Evolutionary conservation across 164 flowering plant species (phyloP).

Genomic region (Akebia trifoliata): DNA sequence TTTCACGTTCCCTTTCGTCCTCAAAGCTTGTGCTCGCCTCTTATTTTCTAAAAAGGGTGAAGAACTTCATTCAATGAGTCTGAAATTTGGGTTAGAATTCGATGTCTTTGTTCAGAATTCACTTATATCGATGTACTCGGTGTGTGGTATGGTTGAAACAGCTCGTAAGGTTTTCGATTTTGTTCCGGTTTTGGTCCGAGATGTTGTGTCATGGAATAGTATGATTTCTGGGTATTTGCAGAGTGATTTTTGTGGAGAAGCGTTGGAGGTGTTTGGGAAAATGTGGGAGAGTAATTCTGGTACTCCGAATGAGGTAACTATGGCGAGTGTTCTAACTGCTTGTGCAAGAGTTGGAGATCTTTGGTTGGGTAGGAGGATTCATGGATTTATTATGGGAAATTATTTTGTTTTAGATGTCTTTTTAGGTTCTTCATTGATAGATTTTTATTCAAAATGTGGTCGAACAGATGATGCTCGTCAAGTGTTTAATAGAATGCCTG

Average conservation of each 20-base stretch:
- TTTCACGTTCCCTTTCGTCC: constrained; percentile 29
- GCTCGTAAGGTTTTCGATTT: constrained; percentile 23
- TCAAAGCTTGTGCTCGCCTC: constrained; percentile 23
- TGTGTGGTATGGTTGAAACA: constrained; percentile 14
- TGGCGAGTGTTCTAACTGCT: constrained; percentile 23
- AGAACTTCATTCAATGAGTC: constrained; percentile 19
- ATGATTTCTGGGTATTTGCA: constrained; percentile 30
- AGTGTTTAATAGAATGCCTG: constrained; percentile 22
- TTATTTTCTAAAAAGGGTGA: constrained; percentile 10
- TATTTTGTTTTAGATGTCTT: constrained; percentile 21
- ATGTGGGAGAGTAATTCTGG: constrained; percentile 11
- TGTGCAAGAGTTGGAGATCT: constrained; percentile 21
- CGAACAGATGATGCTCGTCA: constrained; percentile 15
- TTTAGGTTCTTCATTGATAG: constrained; percentile 24
- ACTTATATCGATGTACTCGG: constrained; percentile 22
- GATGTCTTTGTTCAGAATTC: constrained; percentile 33
- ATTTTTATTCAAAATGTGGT: constrained; percentile 30
- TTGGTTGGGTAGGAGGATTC: constrained; percentile 24
- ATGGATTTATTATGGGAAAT: constrained; percentile 15
- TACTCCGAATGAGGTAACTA: constrained; percentile 24
- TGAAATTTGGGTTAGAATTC: constrained; percentile 20
- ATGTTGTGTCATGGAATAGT: constrained; percentile 33
- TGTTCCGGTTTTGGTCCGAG: constrained; percentile 18
- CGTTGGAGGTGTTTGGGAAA: constrained; percentile 19
- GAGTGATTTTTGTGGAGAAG: constrained; percentile 8